Evolutionary conservation across 208 protist genomes (phyloP).

Genomic region (Leishmania arabica): DNA sequence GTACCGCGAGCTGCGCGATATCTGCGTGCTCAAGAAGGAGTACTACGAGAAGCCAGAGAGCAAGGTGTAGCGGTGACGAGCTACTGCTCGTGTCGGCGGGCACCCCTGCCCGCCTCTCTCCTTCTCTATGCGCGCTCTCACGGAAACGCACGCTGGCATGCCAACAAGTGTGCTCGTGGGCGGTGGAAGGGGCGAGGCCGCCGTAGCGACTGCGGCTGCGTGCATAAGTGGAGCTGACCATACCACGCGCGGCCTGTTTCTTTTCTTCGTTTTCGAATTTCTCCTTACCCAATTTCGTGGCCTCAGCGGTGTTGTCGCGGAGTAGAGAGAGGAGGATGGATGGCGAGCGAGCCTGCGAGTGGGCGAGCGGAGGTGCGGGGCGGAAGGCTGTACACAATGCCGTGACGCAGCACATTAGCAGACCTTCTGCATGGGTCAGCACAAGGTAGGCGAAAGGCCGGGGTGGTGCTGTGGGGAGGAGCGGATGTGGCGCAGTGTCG

Average conservation of each 20-base stretch:
- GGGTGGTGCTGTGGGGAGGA: background rate
- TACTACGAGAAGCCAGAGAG: slow-evolving; percentile 57
- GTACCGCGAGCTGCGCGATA: slow-evolving; percentile 83
- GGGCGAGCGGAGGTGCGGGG: background rate
- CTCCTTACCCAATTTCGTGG: background rate
- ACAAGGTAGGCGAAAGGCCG: background rate
- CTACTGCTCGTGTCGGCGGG: background rate
- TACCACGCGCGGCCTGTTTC: background rate
- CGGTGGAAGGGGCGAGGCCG: background rate
- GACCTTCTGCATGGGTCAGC: background rate
- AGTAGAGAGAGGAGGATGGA: background rate
- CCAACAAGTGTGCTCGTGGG: background rate
- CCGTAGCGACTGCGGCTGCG: background rate
- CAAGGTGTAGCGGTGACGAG: slow-evolving; percentile 25
- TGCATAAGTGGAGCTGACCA: background rate
- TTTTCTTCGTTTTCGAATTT: background rate
- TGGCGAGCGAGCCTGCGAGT: background rate
- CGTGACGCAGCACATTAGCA: background rate
- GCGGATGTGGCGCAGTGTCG: background rate
- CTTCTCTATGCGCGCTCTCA: background rate
- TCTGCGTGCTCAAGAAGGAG: slow-evolving; percentile 63
- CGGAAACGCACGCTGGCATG: background rate
- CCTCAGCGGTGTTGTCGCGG: background rate
- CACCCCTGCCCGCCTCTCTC: background rate
- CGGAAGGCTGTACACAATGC: background rate